These are phyloP conservation scores for Vicia villosa DNA, from an alignment of 306 rosid genomes.

Conservation along the genomic window DNA sequence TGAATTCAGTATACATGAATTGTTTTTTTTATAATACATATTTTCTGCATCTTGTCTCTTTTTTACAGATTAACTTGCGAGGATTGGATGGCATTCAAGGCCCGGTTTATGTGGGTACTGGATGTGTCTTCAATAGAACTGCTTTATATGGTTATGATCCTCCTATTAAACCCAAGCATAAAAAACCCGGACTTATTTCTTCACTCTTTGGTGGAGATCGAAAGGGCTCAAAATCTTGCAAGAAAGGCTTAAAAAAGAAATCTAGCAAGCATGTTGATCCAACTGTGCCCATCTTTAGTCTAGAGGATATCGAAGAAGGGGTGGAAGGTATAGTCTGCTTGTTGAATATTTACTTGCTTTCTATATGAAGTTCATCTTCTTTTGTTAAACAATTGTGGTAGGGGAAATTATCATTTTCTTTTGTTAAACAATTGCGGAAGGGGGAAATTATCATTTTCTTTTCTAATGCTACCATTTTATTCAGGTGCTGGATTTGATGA, in stretches of 20 bases:
- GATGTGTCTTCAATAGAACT: constrained; percentile 95
- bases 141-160: constrained; percentile 97
- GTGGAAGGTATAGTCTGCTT: constrained; percentile 74
- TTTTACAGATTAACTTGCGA: constrained; percentile 88
- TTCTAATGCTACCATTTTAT: background rate
- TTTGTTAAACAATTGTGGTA: background rate
- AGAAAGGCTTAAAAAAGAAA: constrained; percentile 75
- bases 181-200: constrained; percentile 66
- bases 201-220: constrained; percentile 75
- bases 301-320: constrained; percentile 95
- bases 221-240: constrained; percentile 70
- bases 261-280: constrained; percentile 82
- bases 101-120: constrained; percentile 98
- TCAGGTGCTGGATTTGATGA: constrained; percentile 96
- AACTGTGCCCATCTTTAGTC: constrained; percentile 80
- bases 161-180: constrained; percentile 82
- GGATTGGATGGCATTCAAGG: constrained; percentile 99
- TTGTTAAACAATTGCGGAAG: no score
- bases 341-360: background rate
- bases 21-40: background rate
- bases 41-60: constrained; percentile 3
- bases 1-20: background rate
- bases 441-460: no score
- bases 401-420: background rate
- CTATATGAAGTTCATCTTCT: constrained; percentile 13